Evolutionary conservation across 2,329 filamentous ascomycete genomes (phyloP), one percentile per base, ranked within the genome.

Genomic region (Botryosphaeria dothidea): DNA sequence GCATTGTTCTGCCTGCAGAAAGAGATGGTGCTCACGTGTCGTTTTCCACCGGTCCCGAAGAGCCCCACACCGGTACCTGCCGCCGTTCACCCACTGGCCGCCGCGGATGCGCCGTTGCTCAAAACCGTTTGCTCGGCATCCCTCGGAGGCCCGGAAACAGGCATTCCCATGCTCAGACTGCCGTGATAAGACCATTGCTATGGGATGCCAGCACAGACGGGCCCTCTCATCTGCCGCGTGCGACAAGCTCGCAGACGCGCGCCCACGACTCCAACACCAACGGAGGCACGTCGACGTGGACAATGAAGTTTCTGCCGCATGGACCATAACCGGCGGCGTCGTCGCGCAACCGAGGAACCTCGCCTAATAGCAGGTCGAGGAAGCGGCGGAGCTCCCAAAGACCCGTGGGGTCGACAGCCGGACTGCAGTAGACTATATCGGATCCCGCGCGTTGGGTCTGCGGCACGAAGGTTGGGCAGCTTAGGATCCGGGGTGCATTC

Each of bases 281-380:
- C 2, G 41, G 61, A 0, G 79, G 78, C 48, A 83, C 69, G 68
- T 80, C 76, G 15, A 82, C 78, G 71, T 82, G 80, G 6, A 69
- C 67, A 65, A 83, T 82, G 62, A 81, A 83, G 0, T 72, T 74
- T 41, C 75, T 79, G 2, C 81, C 81, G 11, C 67, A 72, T 0
- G 81, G 81, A 8, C 81, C 81, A 71, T 83, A 83, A 1, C 80
- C 79, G 9, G 74, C 63, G 43, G 71, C 68, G 67, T 82, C 77
- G 67, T 82, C 80, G 48, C 78, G 72, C 56, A 83, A 56, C 31
- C 81, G 72, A 1, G 79, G 78, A 11, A 82, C 75, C 64, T 83
- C 81, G 0, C 81, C 80, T 66, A 80, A 66, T 0, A 82, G 61
- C 49, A 83, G 67, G 27, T 79, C 79, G 15, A 79, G 58, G 66